Evolutionary conservation across 371 early-diverging fungal species (phyloP).

Genomic region (Rhizopus microsporus): DNA sequence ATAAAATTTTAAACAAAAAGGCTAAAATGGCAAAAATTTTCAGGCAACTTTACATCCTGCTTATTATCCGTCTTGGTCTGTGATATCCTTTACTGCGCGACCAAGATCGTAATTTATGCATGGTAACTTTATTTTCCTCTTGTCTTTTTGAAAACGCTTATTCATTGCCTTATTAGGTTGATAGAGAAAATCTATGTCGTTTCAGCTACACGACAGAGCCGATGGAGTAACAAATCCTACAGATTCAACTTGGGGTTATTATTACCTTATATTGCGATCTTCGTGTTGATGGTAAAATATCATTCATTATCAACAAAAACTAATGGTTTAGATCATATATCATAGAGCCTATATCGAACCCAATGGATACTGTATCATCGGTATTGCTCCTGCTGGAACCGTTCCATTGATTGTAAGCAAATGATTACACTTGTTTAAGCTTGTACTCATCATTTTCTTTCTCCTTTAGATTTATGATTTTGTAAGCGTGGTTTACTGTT

Average conservation of each 20-base stretch:
- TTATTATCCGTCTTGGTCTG: slow-evolving; percentile 28
- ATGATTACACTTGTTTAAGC: not conserved
- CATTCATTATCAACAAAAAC: not conserved
- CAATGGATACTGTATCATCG: slow-evolving; percentile 47
- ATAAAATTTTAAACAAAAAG: not conserved
- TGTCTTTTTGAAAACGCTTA: not conserved
- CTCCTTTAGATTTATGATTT: slow-evolving; percentile 40
- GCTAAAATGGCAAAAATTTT: not conserved
- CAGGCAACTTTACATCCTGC: slow-evolving; percentile 25
- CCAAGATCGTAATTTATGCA: slow-evolving; percentile 24
- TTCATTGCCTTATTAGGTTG: slow-evolving; percentile 17
- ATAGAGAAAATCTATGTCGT: slow-evolving; percentile 41
- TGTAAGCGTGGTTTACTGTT: slow-evolving; percentile 26
- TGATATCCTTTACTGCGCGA: slow-evolving; percentile 29
- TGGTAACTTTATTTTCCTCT: slow-evolving; percentile 16
- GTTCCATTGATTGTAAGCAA: slow-evolving; percentile 48
- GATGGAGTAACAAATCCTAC: slow-evolving; percentile 40
- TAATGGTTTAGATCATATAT: slow-evolving; percentile 35
- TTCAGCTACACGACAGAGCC: slow-evolving; percentile 27
- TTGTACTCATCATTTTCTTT: not conserved
- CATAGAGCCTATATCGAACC: slow-evolving; percentile 41
- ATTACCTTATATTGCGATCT: slow-evolving; percentile 48
- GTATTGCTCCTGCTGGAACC: slow-evolving; percentile 46
- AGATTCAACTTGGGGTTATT: slow-evolving; percentile 30
- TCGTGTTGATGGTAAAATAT: slow-evolving; percentile 43